Base-by-base conservation (phyloP, 345 rosid genomes). In the Rhodomyrtus tomentosa region DNA sequence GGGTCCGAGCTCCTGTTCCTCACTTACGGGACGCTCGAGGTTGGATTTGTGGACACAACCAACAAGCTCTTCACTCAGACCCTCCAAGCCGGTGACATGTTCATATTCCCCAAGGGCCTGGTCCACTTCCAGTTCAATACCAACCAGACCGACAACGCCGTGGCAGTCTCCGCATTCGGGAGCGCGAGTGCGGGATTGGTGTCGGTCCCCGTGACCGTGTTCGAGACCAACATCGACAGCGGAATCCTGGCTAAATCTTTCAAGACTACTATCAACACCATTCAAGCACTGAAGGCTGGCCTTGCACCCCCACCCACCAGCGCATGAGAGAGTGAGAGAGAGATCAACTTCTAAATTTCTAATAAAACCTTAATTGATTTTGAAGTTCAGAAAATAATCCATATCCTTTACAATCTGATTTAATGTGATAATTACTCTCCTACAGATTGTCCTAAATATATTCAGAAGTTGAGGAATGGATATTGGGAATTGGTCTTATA, bases 41-140 rank as follows among this genome's bases (percentile, higher is more conserved):
- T 88, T 13, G 88, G 90, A 3, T 84, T 86, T 20, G 62, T 88
- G 9, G 88, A 88, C 90, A 85, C 88, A 5, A 82, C 85, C 50
- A 82, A 86, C 82, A 84, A 86, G 79, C 89, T 86, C 51, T 88
- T 54, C 49, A 83, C 42, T 9, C 85, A 84, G 48, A 86, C 88
- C 22, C 83, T 86, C 14, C 79, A 86, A 22, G 50, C 81, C 0
- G 90, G 90, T 5, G 90, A 86, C 84, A 55, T 86, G 53, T 88
- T 86, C 84, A 79, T 88, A 18, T 86, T 88, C 55, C 88, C 89
- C 20, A 88, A 86, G 58, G 86, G 89, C 5, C 81, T 88, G 1
- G 82, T 88, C 55, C 89, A 88, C 55, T 88, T 25, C 62, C 89
- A 88, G 52, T 86, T 42, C 83, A 88, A 88, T 29, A 2, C 52